These are phyloP conservation scores for Tolypocladium ovalisporum DNA, from an alignment of 2,329 filamentous ascomycete genomes.

Conservation along the genomic window DNA sequence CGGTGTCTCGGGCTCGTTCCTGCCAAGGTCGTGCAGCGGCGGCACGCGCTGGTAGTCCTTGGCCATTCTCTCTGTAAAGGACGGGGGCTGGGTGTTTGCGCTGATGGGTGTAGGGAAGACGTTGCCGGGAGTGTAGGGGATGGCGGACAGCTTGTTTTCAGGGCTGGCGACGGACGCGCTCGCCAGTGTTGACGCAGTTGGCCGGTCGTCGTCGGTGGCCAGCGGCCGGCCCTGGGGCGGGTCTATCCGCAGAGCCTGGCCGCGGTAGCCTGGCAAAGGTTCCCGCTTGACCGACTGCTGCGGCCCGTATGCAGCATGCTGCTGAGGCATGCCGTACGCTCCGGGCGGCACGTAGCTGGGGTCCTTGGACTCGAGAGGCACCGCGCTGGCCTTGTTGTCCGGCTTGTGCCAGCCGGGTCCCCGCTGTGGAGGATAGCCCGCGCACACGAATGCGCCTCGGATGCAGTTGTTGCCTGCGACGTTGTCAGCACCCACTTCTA, in stretches of 20 bases:
- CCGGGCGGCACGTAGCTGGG: slow-evolving; percentile 49
- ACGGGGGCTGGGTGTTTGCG: slow-evolving; percentile 34
- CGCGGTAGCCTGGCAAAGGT: slow-evolving; percentile 47
- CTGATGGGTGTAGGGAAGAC: slow-evolving; percentile 53
- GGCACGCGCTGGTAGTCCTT: slow-evolving; percentile 53
- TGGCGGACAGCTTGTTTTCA: slow-evolving; percentile 50
- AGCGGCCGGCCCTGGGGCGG: slow-evolving; percentile 48
- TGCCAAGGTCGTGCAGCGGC: slow-evolving; percentile 46
- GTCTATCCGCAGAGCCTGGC: slow-evolving; percentile 51
- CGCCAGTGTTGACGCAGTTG: slow-evolving; percentile 47
- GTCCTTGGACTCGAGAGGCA: slow-evolving; percentile 79
- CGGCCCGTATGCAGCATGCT: slow-evolving; percentile 25
- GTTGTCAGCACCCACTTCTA: slow-evolving; percentile 4
- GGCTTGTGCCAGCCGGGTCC: slow-evolving; percentile 65
- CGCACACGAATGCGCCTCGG: slow-evolving; percentile 81
- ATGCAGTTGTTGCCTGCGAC: slow-evolving; percentile 72
- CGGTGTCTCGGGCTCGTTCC: slow-evolving; percentile 43
- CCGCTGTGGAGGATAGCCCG: slow-evolving; percentile 77
- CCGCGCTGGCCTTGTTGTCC: slow-evolving; percentile 53
- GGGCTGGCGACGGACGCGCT: slow-evolving; percentile 48
- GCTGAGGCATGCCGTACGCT: slow-evolving; percentile 51
- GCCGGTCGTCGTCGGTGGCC: slow-evolving; percentile 45
- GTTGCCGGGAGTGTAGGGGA: slow-evolving; percentile 43
- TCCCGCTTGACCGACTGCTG: slow-evolving; percentile 40
- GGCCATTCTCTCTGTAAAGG: slow-evolving; percentile 36